Base-by-base conservation (phyloP, 371 early-diverging fungal species). In the Lichtheimia ramosa region DNA sequence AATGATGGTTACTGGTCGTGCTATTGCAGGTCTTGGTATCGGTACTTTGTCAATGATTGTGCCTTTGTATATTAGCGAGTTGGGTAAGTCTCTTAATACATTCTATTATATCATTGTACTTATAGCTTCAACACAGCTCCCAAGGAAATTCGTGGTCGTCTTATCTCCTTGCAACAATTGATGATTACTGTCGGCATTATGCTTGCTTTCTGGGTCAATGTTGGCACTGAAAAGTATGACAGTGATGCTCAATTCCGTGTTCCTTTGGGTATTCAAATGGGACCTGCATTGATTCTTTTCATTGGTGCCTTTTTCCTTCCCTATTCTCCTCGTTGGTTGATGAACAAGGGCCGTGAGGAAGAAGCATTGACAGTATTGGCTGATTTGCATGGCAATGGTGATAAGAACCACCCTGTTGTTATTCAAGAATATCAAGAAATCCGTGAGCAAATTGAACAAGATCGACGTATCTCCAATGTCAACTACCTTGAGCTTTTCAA, bases 341-440 rank as follows among this genome's bases (percentile, higher is more conserved):
- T 85, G 49, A 79, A 79, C 62, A 67, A 87, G 56, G 88, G 74
- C 39, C 75, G 80, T 42, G 91, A 85, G 24, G 91, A 90, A n/a
- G 94, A 96, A 64, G 93, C 91, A 25, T 74, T 86, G 16, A 54
- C 65, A 48, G 89, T 88, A 7, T 74, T 97, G 14, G 92, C 93
- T 46, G 74, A 84, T 53, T 81, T 97, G 65, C 88, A 91, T 42
- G 78, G 84, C 28, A 56, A 64, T 7, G 83, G 85, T 54, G 81
- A 87, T 56, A 71, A 69, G 59, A 74, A 77, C 48, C 70, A 69
- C 48, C 73, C 87, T 23, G 76, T 64, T 18, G 89, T 94, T 27
- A 54, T 84, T 14, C 80, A 83, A n/a, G 96, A 96, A 75, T 89
- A 79, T 70, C 75, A 86, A 48, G 88, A 89, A 34, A 92, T 95